Evolutionary conservation across 164 flowering plant genomes (phyloP).

Genomic region (Platanus orientalis): DNA sequence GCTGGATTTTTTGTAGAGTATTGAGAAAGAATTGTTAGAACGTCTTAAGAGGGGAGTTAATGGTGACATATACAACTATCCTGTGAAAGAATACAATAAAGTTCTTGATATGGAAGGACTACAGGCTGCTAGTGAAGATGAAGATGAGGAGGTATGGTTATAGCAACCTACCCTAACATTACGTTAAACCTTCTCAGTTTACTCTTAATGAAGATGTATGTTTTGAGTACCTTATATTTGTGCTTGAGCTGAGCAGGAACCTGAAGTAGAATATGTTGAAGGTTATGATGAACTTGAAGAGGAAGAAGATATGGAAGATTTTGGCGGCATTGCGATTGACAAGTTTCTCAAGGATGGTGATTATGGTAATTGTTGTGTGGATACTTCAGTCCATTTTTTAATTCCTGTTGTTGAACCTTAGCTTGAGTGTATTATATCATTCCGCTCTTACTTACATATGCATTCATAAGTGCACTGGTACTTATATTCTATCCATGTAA

Average conservation of each 20-base stretch:
- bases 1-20: constrained; percentile 45
- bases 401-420: background rate
- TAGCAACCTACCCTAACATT: background rate
- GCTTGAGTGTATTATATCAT: background rate
- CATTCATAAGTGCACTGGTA: no score
- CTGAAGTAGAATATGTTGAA: constrained; percentile 73
- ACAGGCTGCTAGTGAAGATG: constrained; percentile 30
- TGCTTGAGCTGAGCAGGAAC: constrained; percentile 41
- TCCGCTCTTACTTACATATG: background rate
- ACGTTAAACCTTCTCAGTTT: background rate
- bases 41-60: constrained; percentile 71
- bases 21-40: constrained; percentile 79
- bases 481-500: no score
- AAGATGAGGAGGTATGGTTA: constrained; percentile 46
- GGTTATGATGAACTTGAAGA: constrained; percentile 81
- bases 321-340: constrained; percentile 40
- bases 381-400: background rate
- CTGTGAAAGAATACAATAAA: constrained; percentile 35
- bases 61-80: constrained; percentile 69
- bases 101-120: constrained; percentile 43
- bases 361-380: constrained; percentile 19
- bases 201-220: background rate
- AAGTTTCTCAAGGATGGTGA: constrained; percentile 27
- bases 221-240: background rate
- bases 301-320: constrained; percentile 95